These are phyloP conservation scores for Aureobasidium sp. DNA, from an alignment of 2,329 filamentous ascomycete genomes.

Conservation along the genomic window DNA sequence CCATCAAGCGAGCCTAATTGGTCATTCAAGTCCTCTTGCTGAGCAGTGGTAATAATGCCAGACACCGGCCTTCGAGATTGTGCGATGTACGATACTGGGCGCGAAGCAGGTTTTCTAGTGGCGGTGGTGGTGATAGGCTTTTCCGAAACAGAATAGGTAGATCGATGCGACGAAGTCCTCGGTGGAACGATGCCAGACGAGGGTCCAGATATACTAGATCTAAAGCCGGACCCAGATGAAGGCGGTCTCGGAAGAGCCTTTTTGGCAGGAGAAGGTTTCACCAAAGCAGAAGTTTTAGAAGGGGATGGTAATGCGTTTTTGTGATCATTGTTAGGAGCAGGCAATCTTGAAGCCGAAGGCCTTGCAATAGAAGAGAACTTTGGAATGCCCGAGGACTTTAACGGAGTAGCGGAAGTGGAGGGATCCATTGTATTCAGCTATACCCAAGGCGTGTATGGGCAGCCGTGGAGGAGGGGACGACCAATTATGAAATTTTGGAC, in stretches of 20 bases:
- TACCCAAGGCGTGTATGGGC: conserved; percentile 25
- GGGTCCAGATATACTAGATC: conserved; percentile 18
- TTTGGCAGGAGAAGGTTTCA: conserved; percentile 2
- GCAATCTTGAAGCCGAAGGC: conserved; percentile 10
- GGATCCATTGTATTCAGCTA: conserved; percentile 29
- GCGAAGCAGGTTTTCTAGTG: conserved; percentile 4
- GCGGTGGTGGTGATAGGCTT: background rate
- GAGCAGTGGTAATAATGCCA: conserved; percentile 5
- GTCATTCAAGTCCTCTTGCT: conserved; percentile 32
- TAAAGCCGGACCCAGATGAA: background rate
- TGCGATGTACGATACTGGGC: conserved; percentile 3
- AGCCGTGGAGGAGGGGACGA: background rate
- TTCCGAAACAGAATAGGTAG: conserved; percentile 6
- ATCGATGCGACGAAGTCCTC: conserved; percentile 5
- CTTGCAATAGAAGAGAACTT: conserved; percentile 17
- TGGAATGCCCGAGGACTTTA: conserved; percentile 12
- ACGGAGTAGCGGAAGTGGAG: conserved; percentile 19
- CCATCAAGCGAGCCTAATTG: conserved; percentile 36
- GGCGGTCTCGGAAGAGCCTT: conserved; percentile 10
- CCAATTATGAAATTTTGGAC: background rate
- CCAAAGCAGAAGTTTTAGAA: conserved; percentile 1
- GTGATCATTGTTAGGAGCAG: conserved; percentile 12
- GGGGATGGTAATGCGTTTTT: conserved; percentile 6
- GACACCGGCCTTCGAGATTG: conserved; percentile 7
- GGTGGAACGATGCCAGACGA: conserved; percentile 1